Base-by-base conservation (phyloP, 2,329 filamentous ascomycete genomes). In the Alternaria gaisen region DNA sequence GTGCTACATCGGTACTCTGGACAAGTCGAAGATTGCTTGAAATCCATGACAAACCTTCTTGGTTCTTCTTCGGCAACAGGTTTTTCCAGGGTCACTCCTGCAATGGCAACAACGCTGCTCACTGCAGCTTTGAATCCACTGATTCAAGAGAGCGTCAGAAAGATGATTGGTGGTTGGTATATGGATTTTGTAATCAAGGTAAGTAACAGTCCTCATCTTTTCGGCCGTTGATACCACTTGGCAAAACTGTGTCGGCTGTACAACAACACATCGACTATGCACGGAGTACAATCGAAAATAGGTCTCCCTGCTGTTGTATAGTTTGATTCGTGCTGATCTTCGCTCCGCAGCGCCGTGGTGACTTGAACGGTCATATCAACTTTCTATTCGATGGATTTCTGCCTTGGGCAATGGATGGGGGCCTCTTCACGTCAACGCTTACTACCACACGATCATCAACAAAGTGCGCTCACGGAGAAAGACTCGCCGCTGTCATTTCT, bases 1-100 rank as follows among this genome's bases (percentile, higher is more conserved):
- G 78, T 83, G 8, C 75, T 85, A 20, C 80, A 82, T 40, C 77
- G 83, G 24, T 85, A 84, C 61, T 65, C 81, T 42, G 84, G 84
- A 58, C 83, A 84, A 59, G 79, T 83, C 3, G 68, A 82, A 36
- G 82, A 80, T 22, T 82, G 80, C 52, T 72, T 83, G 30, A 68
- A 73, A 18, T 81, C 83, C 53, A 68, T 84, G 12, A 76, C 80
- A 18, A 70, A 68, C 8, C 63, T 84, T 1, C 72, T 80, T 34
- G 76, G 76, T 0, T 50, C 72, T 7, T 53, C 67, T 3, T 80
- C 79, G 5, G 56, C 72, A 2, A 72, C 82, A 1, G 73, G 77
- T 46, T 58, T 75, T 0, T 61, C 58, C 9, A 58, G 72, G 1
- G 73, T 83, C 3, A 74, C 78, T 44, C 60, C 75, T 0, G 72